Evolutionary conservation across 352 stramenopile genomes (phyloP).

Genomic region (Pythium rishiriense): DNA sequence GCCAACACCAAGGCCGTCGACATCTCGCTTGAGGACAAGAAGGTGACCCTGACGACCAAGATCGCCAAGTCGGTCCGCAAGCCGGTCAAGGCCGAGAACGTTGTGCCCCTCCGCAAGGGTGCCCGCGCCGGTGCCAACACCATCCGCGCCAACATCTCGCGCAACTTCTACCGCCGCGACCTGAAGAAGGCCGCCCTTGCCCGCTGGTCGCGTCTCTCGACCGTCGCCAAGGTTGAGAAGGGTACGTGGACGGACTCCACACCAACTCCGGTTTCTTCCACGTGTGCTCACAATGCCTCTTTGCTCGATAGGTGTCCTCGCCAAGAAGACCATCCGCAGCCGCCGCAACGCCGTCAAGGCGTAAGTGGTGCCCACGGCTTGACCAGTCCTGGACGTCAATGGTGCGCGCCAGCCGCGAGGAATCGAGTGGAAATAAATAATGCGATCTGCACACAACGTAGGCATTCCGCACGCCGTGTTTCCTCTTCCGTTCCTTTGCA

Average conservation of each 20-base stretch:
- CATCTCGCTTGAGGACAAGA: constrained; percentile 88
- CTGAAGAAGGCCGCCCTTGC: constrained; percentile 84
- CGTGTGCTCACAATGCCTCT: background rate
- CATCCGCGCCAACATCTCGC: constrained; percentile 87
- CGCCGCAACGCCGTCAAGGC: constrained; percentile 65
- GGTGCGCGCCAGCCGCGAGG: constrained; percentile 13
- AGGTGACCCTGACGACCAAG: constrained; percentile 85
- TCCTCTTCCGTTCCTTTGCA: background rate
- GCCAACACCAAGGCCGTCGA: constrained; percentile 93
- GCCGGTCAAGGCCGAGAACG: constrained; percentile 70
- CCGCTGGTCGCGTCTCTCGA: constrained; percentile 85
- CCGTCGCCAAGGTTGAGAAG: constrained; percentile 89
- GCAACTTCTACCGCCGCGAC: constrained; percentile 87
- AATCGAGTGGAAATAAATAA: constrained; percentile 40
- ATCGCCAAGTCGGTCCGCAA: constrained; percentile 72
- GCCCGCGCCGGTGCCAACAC: constrained; percentile 81
- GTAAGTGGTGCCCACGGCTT: constrained; percentile 36
- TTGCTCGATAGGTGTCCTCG: constrained; percentile 49
- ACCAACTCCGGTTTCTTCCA: too few relatives aligned
- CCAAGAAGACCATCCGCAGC: constrained; percentile 84
- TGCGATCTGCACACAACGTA: constrained; percentile 26
- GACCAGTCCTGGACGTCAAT: constrained; percentile 13
- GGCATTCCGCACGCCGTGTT: constrained; percentile 14
- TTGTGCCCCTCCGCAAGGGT: constrained; percentile 81
- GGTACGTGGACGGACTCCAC: constrained; percentile 34